phyloP scores from a whole-genome alignment of 768 basidiomycete genomes.

The Psilocybe subaeruginosa region DNA sequence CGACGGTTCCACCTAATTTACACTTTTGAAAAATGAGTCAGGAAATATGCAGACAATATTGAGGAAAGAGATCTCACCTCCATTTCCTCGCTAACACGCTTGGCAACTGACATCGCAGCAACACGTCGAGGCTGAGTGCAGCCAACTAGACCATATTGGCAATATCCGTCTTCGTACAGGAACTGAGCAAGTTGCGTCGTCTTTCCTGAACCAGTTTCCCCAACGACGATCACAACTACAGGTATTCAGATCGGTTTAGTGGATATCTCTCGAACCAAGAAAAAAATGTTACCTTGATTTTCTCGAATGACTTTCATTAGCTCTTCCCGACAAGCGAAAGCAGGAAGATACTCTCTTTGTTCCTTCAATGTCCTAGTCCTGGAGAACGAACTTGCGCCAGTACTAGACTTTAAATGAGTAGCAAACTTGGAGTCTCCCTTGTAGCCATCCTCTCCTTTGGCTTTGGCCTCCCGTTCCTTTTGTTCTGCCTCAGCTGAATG shows the following conservation, averaged over 20 bases:
- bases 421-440: conserved; percentile 98
- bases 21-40: conserved; percentile 47
- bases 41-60: neutral
- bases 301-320: conserved; percentile 87
- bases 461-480: conserved; percentile 52
- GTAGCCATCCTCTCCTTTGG: conserved; percentile 70
- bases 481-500: conserved; percentile 57
- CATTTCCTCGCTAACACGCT: conserved; percentile 99
- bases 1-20: conserved; percentile 88
- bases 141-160: conserved; percentile 85
- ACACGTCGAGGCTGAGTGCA: conserved; percentile 99
- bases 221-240: conserved; percentile 90
- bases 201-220: conserved; percentile 99
- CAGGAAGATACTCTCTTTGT: conserved; percentile 95
- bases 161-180: conserved; percentile 96
- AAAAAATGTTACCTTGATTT: conserved; percentile 73
- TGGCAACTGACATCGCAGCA: conserved; percentile 99
- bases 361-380: conserved; percentile 85
- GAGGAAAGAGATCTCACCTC: conserved; percentile 58
- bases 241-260: conserved; percentile 1
- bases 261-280: neutral
- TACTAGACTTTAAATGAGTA: conserved; percentile 81
- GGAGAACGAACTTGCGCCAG: conserved; percentile 83
- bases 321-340: conserved; percentile 96
- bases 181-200: conserved; percentile 97